Evolutionary conservation across 2,329 filamentous ascomycete species (phyloP).

Genomic region (Ophiobolus disseminans): DNA sequence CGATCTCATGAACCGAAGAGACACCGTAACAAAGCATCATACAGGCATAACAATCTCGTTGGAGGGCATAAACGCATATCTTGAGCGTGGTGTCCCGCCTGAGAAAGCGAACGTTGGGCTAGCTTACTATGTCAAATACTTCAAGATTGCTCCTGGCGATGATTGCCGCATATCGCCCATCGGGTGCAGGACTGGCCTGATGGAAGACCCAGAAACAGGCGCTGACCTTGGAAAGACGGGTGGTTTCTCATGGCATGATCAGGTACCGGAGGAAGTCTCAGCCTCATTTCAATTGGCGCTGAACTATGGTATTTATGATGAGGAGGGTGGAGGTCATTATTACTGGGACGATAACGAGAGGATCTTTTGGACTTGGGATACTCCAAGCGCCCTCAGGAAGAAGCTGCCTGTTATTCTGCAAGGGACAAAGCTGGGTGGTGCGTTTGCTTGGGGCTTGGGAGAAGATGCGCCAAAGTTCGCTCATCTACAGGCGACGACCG

Average conservation of each 20-base stretch:
- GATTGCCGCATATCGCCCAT: conserved; percentile 58
- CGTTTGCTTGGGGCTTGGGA: conserved; percentile 77
- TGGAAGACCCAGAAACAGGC: conserved; percentile 67
- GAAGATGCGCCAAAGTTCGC: conserved; percentile 61
- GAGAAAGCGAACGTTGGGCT: conserved; percentile 69
- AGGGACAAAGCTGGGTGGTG: conserved; percentile 66
- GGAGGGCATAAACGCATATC: conserved; percentile 64
- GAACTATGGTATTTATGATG: conserved; percentile 63
- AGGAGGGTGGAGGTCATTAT: conserved; percentile 67
- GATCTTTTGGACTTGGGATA: conserved; percentile 78
- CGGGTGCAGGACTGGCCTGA: conserved; percentile 66
- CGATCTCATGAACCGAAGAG: conserved; percentile 73
- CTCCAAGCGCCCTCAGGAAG: conserved; percentile 62
- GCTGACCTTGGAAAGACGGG: conserved; percentile 65
- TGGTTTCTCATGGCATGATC: conserved; percentile 59
- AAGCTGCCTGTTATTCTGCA: conserved; percentile 68
- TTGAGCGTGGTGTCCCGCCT: conserved; percentile 61
- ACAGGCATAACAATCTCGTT: conserved; percentile 65
- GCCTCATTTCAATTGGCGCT: conserved; percentile 65
- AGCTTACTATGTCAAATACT: conserved; percentile 73
- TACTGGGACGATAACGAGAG: conserved; percentile 68
- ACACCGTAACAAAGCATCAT: conserved; percentile 69
- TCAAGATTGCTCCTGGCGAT: conserved; percentile 57
- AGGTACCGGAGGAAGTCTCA: conserved; percentile 51
- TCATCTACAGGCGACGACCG: conserved; percentile 50